Percentiles rank a stretch among this genome's conserved stretches.
phyloP scores from a whole-genome alignment of 108 stramenopile species.

The Cyclostephanos invisitatus region DNA sequence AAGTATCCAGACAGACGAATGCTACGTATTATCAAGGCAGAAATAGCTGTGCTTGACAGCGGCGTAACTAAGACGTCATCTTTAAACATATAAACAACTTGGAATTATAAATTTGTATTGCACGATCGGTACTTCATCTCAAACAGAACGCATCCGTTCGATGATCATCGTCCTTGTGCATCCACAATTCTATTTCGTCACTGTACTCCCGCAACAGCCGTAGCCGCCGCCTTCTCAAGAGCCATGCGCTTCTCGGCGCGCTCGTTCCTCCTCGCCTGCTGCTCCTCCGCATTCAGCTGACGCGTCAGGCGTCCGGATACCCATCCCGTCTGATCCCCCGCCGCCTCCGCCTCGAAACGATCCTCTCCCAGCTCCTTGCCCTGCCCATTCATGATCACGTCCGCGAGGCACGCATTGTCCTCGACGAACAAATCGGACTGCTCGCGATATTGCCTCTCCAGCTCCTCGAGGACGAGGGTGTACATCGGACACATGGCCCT shows the following conservation, averaged over 20 bases:
- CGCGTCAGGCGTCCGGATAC: slow-evolving; percentile 38
- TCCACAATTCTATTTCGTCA: no score
- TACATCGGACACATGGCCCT: slow-evolving; percentile 57
- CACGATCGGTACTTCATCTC: no score
- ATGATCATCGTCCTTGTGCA: no score
- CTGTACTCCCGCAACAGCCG: neutral
- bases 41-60: no score
- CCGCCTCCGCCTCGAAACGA: slow-evolving; percentile 16
- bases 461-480: slow-evolving; percentile 47
- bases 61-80: no score
- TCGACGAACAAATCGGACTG: slow-evolving; percentile 24
- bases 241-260: slow-evolving; percentile 14
- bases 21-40: no score
- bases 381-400: slow-evolving; percentile 37
- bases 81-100: no score
- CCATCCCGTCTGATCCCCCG: slow-evolving; percentile 41
- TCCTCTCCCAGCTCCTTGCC: slow-evolving; percentile 28
- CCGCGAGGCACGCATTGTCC: slow-evolving; percentile 35
- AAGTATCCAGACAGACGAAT: no score
- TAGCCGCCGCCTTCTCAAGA: neutral
- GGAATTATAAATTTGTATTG: no score
- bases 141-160: no score
- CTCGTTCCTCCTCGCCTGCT: slow-evolving; percentile 6
- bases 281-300: slow-evolving; percentile 23
- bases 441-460: slow-evolving; percentile 45